Base-by-base conservation (phyloP, 2,329 filamentous ascomycete genomes). In the Lasiodiplodia theobromae region DNA sequence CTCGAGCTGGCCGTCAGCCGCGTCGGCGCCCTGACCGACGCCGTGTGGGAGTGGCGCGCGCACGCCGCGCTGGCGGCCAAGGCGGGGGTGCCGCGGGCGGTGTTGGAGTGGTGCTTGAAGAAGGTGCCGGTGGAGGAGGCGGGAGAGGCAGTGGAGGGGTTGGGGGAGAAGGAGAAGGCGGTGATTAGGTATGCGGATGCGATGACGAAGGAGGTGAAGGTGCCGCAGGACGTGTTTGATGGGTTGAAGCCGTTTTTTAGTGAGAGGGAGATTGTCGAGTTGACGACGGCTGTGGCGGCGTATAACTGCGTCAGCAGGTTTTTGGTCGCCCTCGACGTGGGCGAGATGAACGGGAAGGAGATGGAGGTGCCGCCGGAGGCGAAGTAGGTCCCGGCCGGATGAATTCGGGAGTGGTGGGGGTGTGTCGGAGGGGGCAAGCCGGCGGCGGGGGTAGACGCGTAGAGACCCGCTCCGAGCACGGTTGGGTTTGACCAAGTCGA, bases 281-380 rank as follows among this genome's bases (percentile, higher is more conserved):
- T 96, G 71, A 94, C 92, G 54, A 88, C 91, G 44, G 94, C 91
- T 23, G 87, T 93, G 67, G 92, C 91, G 14, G 88, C 88, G 68
- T 96, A 96, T 78, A 96, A 96, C 77, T 94, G 92, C 76, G 92
- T 96, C 14, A 94, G 91, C 77, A 86, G 93, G 44, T 94, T 96
- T 73, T 79, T 96, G 72, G 92, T 96, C 23, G 93, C 93, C 16
- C 79, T 97, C 68, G 90, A 96, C 81, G 92, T 84, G 14, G 82
- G 82, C 0, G 82, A 84, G 74, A 78, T 77, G 71, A 80, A 80
- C 71, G 72, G 56, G 31, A 70, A 74, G 70, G 66, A 67, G 49
- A 34, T 68, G 66, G 66, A 47, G 49, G 47, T 68, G 23, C 66
- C 66, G 11, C 31, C 44, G 31, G 66, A 68, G 57, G 66, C 66